These are phyloP conservation scores for Citrullus mucosospermus DNA, from an alignment of 306 rosid genomes.

Conservation along the genomic window DNA sequence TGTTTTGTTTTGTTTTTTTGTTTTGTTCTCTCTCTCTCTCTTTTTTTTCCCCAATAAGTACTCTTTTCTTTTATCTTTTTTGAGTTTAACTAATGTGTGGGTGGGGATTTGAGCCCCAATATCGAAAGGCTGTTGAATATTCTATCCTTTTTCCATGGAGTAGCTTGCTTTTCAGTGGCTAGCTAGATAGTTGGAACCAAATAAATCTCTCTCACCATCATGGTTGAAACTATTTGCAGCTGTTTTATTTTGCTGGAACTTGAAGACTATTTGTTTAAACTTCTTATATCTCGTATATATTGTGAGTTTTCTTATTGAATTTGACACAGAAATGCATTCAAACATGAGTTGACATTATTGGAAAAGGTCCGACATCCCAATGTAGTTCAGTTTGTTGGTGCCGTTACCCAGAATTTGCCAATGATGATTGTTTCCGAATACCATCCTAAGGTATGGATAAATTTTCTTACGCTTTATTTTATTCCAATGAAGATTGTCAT, in stretches of 20 bases:
- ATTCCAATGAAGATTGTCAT: background rate
- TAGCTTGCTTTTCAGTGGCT: background rate
- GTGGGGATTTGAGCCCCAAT: background rate
- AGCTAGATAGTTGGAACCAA: background rate
- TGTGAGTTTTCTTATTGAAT: background rate
- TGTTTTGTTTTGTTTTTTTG: too few relatives aligned
- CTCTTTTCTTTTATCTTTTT: background rate
- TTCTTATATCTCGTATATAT: background rate
- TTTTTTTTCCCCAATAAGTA: too few relatives aligned
- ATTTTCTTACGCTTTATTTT: conserved; percentile 11
- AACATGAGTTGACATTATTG: conserved; percentile 70
- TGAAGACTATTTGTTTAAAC: background rate
- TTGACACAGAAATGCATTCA: conserved; percentile 62
- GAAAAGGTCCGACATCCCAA: conserved; percentile 99
- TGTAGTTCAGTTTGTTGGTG: conserved; percentile 95
- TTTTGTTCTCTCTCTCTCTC: too few relatives aligned
- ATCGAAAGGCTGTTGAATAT: background rate
- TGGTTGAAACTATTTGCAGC: background rate
- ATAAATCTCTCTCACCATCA: background rate
- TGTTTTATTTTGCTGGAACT: background rate
- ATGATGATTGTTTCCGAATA: conserved; percentile 97
- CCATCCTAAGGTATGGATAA: conserved; percentile 65
- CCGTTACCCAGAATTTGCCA: conserved; percentile 94
- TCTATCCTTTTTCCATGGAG: background rate
- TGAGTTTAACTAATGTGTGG: background rate